Conservation (phyloP, 352 stramenopile species). For the Pythium diclinum region DNA sequence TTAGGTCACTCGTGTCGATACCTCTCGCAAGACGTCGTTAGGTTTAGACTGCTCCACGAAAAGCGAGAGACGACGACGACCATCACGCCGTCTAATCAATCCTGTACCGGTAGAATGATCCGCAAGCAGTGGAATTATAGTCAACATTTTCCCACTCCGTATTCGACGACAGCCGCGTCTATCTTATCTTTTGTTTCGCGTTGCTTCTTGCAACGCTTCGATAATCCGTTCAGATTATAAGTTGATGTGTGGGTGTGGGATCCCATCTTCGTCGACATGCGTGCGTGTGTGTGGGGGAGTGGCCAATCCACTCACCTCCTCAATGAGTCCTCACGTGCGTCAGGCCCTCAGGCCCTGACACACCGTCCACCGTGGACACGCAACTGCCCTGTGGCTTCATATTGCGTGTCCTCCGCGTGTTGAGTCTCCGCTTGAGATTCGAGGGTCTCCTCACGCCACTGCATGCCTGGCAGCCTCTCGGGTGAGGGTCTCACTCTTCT, state of each 20-base stretch:
- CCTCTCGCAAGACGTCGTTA: neutral
- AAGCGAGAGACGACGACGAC: neutral
- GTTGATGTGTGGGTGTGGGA: neutral
- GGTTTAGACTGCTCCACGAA: neutral
- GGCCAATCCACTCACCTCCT: neutral
- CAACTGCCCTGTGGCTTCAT: too few species aligned
- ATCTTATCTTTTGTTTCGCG: neutral
- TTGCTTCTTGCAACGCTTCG: neutral
- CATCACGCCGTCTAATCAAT: neutral
- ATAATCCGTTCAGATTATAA: neutral
- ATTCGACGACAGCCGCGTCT: neutral
- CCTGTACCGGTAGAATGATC: too few species aligned
- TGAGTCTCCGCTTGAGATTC: too few species aligned
- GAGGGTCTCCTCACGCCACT: too few species aligned
- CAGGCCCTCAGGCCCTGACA: neutral
- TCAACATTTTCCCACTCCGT: neutral
- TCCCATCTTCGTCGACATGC: constrained; percentile 3
- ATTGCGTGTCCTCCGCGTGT: too few species aligned
- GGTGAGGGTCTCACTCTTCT: too few species aligned
- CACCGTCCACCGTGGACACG: too few species aligned
- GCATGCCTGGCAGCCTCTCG: too few species aligned
- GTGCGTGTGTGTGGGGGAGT: neutral
- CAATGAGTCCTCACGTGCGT: neutral
- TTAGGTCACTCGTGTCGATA: neutral
- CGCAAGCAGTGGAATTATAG: neutral